These are phyloP conservation scores for Tuber borchii DNA, from an alignment of 495 filamentous ascomycete species.

Conservation along the genomic window DNA sequence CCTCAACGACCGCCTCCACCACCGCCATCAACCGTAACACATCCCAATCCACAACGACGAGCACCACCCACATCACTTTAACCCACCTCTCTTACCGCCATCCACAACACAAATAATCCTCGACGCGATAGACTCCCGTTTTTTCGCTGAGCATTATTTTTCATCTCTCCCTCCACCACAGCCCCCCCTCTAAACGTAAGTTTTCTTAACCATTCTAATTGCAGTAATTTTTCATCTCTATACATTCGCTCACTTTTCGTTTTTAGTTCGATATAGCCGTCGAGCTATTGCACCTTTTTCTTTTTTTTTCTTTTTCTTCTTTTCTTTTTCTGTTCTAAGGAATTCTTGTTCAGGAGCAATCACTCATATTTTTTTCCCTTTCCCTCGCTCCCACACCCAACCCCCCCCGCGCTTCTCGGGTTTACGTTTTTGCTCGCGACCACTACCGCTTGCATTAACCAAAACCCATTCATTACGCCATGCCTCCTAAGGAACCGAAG, in stretches of 20 bases:
- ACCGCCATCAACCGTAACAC: conserved; percentile 1
- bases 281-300: conserved; percentile 35
- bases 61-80: conserved; percentile 4
- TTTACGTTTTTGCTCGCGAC: conserved; percentile 38
- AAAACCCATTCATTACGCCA: conserved; percentile 40
- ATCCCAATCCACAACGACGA: background rate
- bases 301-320: conserved; percentile 13
- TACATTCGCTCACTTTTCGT: conserved; percentile 25
- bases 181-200: conserved; percentile 24
- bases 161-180: conserved; percentile 21
- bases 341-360: conserved; percentile 37
- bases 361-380: conserved; percentile 37
- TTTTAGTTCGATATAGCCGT: conserved; percentile 11
- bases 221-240: conserved; percentile 42
- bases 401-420: conserved; percentile 9
- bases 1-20: conserved; percentile 21
- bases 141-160: conserved; percentile 24
- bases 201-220: conserved; percentile 44
- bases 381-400: conserved; percentile 35
- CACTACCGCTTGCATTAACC: conserved; percentile 38
- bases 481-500: conserved; percentile 40
- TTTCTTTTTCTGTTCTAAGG: conserved; percentile 26
- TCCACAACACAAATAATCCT: conserved; percentile 36
- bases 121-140: conserved; percentile 36
- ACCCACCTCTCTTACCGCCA: background rate